Evolutionary conservation across 768 basidiomycete species (phyloP).

Genomic region (Pulveroboletus ravenelii): DNA sequence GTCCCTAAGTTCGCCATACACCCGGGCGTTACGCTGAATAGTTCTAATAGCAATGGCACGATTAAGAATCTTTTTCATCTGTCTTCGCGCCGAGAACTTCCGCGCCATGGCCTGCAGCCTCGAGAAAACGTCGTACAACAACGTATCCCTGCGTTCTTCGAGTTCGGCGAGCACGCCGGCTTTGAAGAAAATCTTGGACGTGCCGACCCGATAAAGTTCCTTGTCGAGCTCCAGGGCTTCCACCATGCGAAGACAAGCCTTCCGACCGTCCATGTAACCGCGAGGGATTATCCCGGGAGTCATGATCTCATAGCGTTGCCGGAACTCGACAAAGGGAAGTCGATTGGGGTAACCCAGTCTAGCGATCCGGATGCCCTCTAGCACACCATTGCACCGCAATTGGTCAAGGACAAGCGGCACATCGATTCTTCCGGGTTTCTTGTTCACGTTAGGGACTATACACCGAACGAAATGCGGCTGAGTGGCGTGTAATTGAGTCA

Average conservation of each 20-base stretch:
- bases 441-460: constrained; percentile 90
- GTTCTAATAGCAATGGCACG: constrained; percentile 87
- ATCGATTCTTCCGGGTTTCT: constrained; percentile 88
- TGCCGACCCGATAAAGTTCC: constrained; percentile 82
- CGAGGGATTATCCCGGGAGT: constrained; percentile 89
- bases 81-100: constrained; percentile 80
- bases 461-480: constrained; percentile 98
- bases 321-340: constrained; percentile 94
- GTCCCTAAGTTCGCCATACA: constrained; percentile 84
- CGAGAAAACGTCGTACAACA: constrained; percentile 88
- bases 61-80: constrained; percentile 92
- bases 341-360: constrained; percentile 96
- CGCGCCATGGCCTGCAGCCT: constrained; percentile 81
- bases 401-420: constrained; percentile 95
- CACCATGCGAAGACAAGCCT: constrained; percentile 89
- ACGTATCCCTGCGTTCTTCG: constrained; percentile 84
- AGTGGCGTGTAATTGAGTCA: constrained; percentile 86
- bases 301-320: constrained; percentile 93
- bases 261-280: constrained; percentile 97
- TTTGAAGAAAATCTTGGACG: constrained; percentile 99
- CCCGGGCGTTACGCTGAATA: constrained; percentile 89
- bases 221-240: constrained; percentile 85
- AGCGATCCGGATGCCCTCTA: constrained; percentile 98
- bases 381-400: constrained; percentile 95
- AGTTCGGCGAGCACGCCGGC: constrained; percentile 95